These are phyloP conservation scores for Trichoderma semiorbis DNA, from an alignment of 2,329 filamentous ascomycete genomes.

Conservation along the genomic window DNA sequence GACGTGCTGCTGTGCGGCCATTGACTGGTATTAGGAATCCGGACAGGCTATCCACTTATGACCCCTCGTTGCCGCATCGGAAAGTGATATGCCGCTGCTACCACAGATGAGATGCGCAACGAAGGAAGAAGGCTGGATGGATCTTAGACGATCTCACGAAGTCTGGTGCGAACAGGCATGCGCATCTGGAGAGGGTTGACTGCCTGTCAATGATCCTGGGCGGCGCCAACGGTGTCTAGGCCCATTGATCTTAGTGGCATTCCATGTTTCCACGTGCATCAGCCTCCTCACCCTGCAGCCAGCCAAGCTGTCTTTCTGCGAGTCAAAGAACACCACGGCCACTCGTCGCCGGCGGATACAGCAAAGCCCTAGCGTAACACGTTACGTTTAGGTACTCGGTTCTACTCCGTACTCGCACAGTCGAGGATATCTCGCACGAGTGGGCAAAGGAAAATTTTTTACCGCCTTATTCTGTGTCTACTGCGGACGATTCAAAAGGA, in stretches of 20 bases:
- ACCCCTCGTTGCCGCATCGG: neutral
- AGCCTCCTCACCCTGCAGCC: neutral
- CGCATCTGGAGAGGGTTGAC: neutral
- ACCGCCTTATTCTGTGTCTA: neutral
- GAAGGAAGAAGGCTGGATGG: neutral
- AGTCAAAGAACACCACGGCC: neutral
- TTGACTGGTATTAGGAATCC: neutral
- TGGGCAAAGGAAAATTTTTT: neutral
- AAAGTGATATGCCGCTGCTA: neutral
- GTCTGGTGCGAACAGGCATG: conserved; percentile 9
- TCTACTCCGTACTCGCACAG: neutral
- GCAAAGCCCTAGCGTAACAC: neutral
- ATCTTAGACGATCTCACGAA: conserved; percentile 9
- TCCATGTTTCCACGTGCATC: conserved; percentile 12
- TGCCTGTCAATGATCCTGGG: conserved; percentile 10
- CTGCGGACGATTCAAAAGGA: neutral
- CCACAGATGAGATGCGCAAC: conserved; percentile 3
- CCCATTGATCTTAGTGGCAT: conserved; percentile 2
- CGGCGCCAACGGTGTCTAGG: conserved; percentile 1
- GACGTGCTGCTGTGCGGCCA: neutral
- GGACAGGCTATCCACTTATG: neutral
- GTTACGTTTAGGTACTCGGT: neutral
- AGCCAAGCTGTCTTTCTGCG: neutral
- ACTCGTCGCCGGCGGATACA: neutral
- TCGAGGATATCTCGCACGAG: neutral